Evolutionary conservation across 140 eudicot species (phyloP).

Genomic region (Erigeron philadelphicus): DNA sequence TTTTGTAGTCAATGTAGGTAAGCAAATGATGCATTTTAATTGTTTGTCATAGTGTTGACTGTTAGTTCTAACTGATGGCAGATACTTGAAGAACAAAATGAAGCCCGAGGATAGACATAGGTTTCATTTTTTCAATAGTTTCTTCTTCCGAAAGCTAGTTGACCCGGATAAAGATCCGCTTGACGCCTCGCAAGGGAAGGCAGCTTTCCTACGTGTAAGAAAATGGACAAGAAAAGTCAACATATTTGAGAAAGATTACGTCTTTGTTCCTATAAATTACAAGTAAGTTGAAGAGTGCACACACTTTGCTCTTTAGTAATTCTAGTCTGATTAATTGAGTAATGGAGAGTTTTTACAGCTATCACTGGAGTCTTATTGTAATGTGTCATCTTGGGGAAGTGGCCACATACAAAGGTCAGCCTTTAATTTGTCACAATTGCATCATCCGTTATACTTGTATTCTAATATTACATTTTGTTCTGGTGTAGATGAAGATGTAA

Average conservation of each 20-base stretch:
- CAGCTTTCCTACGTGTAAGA: conserved; percentile 89
- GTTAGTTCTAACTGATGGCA: conserved; percentile 29
- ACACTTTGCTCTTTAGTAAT: neutral
- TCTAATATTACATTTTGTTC: conserved; percentile 13
- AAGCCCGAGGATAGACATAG: conserved; percentile 46
- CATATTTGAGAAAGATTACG: conserved; percentile 76
- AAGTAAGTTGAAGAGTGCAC: conserved; percentile 47
- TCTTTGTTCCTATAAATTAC: conserved; percentile 85
- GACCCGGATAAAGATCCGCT: conserved; percentile 86
- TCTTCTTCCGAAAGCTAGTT: conserved; percentile 89
- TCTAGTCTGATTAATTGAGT: neutral
- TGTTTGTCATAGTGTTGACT: neutral
- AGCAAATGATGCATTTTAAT: neutral
- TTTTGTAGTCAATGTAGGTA: conserved; percentile 12
- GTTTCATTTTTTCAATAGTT: conserved; percentile 86
- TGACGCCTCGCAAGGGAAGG: conserved; percentile 67
- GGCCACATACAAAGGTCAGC: conserved; percentile 51
- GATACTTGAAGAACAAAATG: conserved; percentile 64
- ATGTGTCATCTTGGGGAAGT: conserved; percentile 88
- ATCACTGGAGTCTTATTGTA: conserved; percentile 91
- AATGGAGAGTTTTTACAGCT: conserved; percentile 38
- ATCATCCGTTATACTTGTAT: neutral
- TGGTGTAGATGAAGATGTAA: conserved; percentile 43
- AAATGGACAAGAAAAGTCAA: conserved; percentile 95
- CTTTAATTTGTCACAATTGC: conserved; percentile 1